Evolutionary conservation across 2,329 filamentous ascomycete species (phyloP).

Genomic region (Phoma sp.): DNA sequence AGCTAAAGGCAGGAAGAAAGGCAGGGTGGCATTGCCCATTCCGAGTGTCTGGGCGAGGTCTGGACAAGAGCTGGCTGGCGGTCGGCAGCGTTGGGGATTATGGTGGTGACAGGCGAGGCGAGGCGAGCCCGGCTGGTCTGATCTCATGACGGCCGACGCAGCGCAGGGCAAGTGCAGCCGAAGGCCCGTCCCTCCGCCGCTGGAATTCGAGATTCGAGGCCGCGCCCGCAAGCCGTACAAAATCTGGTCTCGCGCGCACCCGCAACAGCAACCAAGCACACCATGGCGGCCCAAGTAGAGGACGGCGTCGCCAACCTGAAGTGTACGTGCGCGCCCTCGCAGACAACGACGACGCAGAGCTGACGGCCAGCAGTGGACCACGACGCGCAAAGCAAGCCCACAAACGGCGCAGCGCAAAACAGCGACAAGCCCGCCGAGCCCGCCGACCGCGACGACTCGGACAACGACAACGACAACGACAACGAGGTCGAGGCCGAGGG

Average conservation of each 20-base stretch:
- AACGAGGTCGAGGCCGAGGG: constrained; percentile 51
- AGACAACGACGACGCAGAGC: background rate
- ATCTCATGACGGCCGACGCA: constrained; percentile 34
- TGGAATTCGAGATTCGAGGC: constrained; percentile 27
- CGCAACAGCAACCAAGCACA: constrained; percentile 14
- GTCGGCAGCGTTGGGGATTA: no score
- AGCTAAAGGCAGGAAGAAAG: constrained; percentile 22
- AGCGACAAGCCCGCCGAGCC: constrained; percentile 50
- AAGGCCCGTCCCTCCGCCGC: constrained; percentile 1
- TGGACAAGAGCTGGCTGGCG: no score
- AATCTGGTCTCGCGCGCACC: constrained; percentile 5
- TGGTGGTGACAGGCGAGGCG: no score
- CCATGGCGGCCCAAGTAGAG: constrained; percentile 48
- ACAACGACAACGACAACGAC: constrained; percentile 61
- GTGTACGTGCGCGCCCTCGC: constrained; percentile 32
- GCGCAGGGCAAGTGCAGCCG: constrained; percentile 20
- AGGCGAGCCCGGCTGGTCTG: background rate
- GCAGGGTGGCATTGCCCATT: constrained; percentile 40
- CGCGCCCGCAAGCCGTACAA: constrained; percentile 5
- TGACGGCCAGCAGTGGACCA: constrained; percentile 39
- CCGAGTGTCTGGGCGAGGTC: background rate
- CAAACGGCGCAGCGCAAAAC: constrained; percentile 38
- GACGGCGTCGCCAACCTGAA: constrained; percentile 47
- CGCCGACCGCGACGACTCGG: constrained; percentile 60
- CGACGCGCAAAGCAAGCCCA: constrained; percentile 40